A percentile compares a stretch with the other conserved stretches of the same genome.
These are phyloP conservation scores for Pseudogymnoascus sp. DNA, from an alignment of 2,329 filamentous ascomycete species.

Conservation along the genomic window DNA sequence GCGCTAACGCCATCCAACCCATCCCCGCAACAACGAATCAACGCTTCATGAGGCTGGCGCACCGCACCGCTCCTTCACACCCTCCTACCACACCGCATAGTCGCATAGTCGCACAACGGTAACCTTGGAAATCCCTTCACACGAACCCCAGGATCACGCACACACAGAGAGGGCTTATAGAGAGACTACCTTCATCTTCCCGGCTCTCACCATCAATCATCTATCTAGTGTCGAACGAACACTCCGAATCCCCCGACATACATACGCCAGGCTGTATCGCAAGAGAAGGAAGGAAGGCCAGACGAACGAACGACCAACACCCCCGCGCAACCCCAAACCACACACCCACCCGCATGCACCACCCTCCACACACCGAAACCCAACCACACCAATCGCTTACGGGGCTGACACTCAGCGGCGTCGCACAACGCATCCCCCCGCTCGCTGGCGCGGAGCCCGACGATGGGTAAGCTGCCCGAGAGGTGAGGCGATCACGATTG, in stretches of 20 bases:
- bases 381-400: not conserved
- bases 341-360: not conserved
- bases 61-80: not conserved
- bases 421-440: not conserved
- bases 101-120: too few relatives aligned
- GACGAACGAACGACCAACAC: not conserved
- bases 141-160: not conserved
- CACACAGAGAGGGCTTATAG: too few relatives aligned
- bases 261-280: not conserved
- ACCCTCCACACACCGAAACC: not conserved
- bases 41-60: not conserved
- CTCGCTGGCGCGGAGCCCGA: not conserved
- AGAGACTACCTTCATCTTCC: too few relatives aligned
- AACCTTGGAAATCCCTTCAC: not conserved
- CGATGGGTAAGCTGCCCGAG: not conserved
- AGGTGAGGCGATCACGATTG: not conserved
- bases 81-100: not conserved
- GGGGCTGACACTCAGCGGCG: not conserved
- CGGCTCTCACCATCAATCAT: not conserved
- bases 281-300: not conserved
- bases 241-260: not conserved
- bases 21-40: constrained; percentile 2
- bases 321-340: not conserved
- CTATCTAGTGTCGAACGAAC: not conserved
- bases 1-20: not conserved